phyloP scores from a whole-genome alignment of 208 protist species.

The Leishmania braziliensis region DNA sequence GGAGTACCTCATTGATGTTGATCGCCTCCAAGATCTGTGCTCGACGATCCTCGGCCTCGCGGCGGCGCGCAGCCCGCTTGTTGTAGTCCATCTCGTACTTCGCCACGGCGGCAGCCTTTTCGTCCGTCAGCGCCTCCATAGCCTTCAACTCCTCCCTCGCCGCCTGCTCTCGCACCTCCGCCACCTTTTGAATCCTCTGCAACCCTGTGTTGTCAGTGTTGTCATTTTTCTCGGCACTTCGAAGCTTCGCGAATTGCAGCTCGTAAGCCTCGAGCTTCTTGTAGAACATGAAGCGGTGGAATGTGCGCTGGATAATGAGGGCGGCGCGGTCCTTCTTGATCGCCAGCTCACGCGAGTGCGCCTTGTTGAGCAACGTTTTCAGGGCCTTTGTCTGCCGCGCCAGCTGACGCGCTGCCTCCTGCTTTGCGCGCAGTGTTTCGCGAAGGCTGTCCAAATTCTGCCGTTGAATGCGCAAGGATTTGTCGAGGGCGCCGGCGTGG shows the following conservation, averaged over 20 bases:
- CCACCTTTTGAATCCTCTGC: slow-evolving; percentile 30
- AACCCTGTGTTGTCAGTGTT: slow-evolving; percentile 23
- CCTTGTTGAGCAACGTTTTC: slow-evolving; percentile 41
- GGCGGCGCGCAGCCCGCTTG: slow-evolving; percentile 25
- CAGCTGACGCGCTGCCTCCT: slow-evolving; percentile 59
- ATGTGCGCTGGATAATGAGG: slow-evolving; percentile 63
- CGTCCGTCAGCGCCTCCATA: slow-evolving; percentile 26
- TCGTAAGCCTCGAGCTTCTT: slow-evolving; percentile 51
- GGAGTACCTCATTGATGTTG: slow-evolving; percentile 35
- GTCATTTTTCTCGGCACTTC: slow-evolving; percentile 13
- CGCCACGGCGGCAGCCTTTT: slow-evolving; percentile 28
- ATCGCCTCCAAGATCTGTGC: slow-evolving; percentile 34
- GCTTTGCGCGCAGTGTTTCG: slow-evolving; percentile 73
- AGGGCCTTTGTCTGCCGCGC: slow-evolving; percentile 51
- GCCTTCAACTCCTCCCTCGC: slow-evolving; percentile 27
- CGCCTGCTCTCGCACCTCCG: slow-evolving; percentile 34
- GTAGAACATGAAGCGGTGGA: slow-evolving; percentile 40
- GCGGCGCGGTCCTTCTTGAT: slow-evolving; percentile 48
- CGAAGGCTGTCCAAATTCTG: slow-evolving; percentile 85
- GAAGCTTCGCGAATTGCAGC: slow-evolving; percentile 43
- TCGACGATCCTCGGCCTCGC: slow-evolving; percentile 36
- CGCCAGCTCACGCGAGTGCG: slow-evolving; percentile 18
- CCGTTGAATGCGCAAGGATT: slow-evolving; percentile 74
- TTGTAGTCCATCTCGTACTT: slow-evolving; percentile 24
- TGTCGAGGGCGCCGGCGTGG: slow-evolving; percentile 74